Base-by-base conservation (phyloP, 1,139 yeast genomes). In the Blastobotrys illinoisensis region DNA sequence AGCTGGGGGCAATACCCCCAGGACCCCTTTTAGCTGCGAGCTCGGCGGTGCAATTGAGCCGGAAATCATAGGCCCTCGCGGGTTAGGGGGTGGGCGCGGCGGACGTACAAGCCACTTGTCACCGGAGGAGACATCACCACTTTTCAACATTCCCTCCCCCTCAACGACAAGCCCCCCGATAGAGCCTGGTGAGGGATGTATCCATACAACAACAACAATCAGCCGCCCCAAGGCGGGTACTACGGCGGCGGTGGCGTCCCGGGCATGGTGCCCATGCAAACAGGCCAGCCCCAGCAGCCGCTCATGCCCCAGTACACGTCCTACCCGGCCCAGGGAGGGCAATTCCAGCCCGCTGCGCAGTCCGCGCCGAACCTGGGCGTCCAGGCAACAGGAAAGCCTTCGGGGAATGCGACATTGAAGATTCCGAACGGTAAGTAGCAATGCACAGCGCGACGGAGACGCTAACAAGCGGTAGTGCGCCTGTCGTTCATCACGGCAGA, bases 401-500 rank as follows among this genome's bases (percentile, higher is more conserved):
- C 44, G 9, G 56, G 56, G 9, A 51, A 51, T 16, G 49, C 46
- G 14, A 44, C 28, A 13, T 54, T 57, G 32, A 60, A 61, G 50
- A 64, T 62, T 53, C 66, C 65, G 58, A 69, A 60, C 64, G 57
- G 75, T 76, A 54, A 63, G 63, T 71, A 6, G 6, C 11, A 44
- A 26, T n/a, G 7, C 16, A 5, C 4, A 5, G 11, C n/a, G n/a
- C n/a, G 16, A 13, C 3, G 19, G 11, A 40, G n/a, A 48, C 26
- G 14, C 43, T 18, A 23, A 44, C 21, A 3, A 26, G n/a, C 1
- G 5, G 13, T 46, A 59, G 84, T 85, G 57, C 79, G 97, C 60
- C 77, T 93, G 54, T 85, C 96, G 9, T 93, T 93, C 66, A 81
- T 93, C 60, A 83, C 95, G 2, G 85, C 87, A 18, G 82, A 82